A percentile compares a stretch with the other conserved stretches of the same genome.
Evolutionary conservation across 352 stramenopile genomes (phyloP).

Genomic region (Globisporangium sylvaticum): DNA sequence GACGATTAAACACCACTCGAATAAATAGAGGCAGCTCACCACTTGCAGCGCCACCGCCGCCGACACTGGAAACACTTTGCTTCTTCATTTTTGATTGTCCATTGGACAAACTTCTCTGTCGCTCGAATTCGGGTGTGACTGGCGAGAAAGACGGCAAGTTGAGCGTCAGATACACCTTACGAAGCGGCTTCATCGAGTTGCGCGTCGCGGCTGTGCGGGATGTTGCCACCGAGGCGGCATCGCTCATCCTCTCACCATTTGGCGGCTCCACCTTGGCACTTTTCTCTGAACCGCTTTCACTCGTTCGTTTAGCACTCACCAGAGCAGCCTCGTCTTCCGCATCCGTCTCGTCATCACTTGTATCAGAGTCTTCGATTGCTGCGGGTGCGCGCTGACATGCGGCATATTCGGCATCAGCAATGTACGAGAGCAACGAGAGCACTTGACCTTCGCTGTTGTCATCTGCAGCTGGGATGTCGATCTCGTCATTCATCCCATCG

Average conservation of each 20-base stretch:
- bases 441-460: constrained; percentile 71
- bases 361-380: constrained; percentile 29
- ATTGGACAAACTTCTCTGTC: constrained; percentile 8
- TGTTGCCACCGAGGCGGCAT: constrained; percentile 18
- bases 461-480: constrained; percentile 60
- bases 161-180: constrained; percentile 63
- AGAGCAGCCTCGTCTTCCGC: constrained; percentile 9
- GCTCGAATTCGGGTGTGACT: constrained; percentile 24
- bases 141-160: constrained; percentile 67
- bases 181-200: constrained; percentile 64
- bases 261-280: not conserved
- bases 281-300: not conserved
- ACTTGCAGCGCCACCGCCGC: not conserved
- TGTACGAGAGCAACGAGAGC: constrained; percentile 80
- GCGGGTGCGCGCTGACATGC: constrained; percentile 60
- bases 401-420: constrained; percentile 77
- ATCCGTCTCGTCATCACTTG: constrained; percentile 45
- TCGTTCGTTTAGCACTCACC: not conserved
- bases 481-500: constrained; percentile 29
- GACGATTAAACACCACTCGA: constrained; percentile 67
- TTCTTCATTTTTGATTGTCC: constrained; percentile 1
- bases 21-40: constrained; percentile 48
- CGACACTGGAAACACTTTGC: constrained; percentile 5
- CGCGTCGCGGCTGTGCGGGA: constrained; percentile 51
- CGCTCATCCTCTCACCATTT: not conserved